Evolutionary conservation across 2,329 filamentous ascomycete species (phyloP), one percentile per base, ranked within the genome.

Genomic region (Pseudogymnoascus pannorum): DNA sequence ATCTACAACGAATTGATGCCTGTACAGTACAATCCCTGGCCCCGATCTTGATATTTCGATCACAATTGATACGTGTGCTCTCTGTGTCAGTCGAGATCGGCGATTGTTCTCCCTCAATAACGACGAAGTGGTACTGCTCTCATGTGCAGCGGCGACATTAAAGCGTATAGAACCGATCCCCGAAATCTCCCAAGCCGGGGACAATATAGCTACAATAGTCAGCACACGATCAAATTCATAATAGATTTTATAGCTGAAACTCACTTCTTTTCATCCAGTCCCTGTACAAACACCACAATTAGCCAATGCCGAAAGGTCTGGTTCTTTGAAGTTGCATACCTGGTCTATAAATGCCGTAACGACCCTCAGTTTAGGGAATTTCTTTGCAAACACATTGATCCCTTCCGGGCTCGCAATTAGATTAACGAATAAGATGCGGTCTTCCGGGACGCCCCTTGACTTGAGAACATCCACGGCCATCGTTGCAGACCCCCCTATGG

Each of bases 191-290:
- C 16, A 97, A 81, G 26, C 93, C 93, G 26, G 93, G 93, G 60
- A 96, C 85, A 71, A 97, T 97, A 74, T 97, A 97, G 75, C 93
- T 97, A 73, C 66, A 66, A 35, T 63, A 71, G 67, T 59, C 24
- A 51, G 61, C 33, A 38, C 22, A 20, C 20, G 18, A 26, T n/a
- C n/a, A 61, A 61, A 40, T 58, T 16, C 38, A 16, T 33, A 31
- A 61, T 18, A 38, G 18, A 57, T 54, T 54, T 40, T 36, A 58
- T 24, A 36, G 14, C 9, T 14, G 51, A 57, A 62, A 79, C 86
- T 72, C 81, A 97, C 92, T 96, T 97, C 80, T 96, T 97, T 72
- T 95, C 92, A 74, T 99, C 89, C 65, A 99, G 79, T n/a, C 94
- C 93, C 78, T 86, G 66, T n/a, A 57, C 62, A 44, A 16, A 29